phyloP scores from a whole-genome alignment of 1,284 basidiomycete genomes.

The Marasmius fiardii region DNA sequence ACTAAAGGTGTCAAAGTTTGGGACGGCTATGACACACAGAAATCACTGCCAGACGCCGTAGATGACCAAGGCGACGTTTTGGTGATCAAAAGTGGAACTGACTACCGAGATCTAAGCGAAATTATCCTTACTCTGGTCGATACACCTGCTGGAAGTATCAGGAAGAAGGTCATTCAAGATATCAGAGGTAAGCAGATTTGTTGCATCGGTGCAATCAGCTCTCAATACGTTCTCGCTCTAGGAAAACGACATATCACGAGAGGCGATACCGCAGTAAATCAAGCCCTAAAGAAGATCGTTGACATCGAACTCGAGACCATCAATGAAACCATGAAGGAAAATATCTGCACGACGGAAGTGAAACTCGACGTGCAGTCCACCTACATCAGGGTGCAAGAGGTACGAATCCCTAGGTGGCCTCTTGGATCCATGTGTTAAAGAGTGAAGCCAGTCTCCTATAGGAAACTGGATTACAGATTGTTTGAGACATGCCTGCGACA shows the following conservation, averaged over 20 bases:
- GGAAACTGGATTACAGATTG: constrained; percentile 14
- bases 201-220: no score
- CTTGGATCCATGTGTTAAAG: background rate
- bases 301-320: constrained; percentile 4
- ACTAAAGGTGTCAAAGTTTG: constrained; percentile 50
- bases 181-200: constrained; percentile 40
- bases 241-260: constrained; percentile 16
- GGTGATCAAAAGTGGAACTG: constrained; percentile 65
- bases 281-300: constrained; percentile 9
- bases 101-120: constrained; percentile 66
- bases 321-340: constrained; percentile 6
- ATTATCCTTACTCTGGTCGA: constrained; percentile 47
- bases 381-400: constrained; percentile 2
- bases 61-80: constrained; percentile 52
- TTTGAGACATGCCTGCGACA: constrained; percentile 12
- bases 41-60: constrained; percentile 47
- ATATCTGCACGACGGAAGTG: constrained; percentile 5
- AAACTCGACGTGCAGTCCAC: constrained; percentile 10
- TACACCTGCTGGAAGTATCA: constrained; percentile 41
- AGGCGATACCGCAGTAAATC: constrained; percentile 10
- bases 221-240: no score
- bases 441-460: constrained; percentile 7
- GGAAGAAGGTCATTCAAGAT: constrained; percentile 46
- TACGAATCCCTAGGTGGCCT: background rate
- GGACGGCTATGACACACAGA: constrained; percentile 48